Conservation (phyloP, 1,284 basidiomycete genomes). For the Neonothopanus nambi region DNA sequence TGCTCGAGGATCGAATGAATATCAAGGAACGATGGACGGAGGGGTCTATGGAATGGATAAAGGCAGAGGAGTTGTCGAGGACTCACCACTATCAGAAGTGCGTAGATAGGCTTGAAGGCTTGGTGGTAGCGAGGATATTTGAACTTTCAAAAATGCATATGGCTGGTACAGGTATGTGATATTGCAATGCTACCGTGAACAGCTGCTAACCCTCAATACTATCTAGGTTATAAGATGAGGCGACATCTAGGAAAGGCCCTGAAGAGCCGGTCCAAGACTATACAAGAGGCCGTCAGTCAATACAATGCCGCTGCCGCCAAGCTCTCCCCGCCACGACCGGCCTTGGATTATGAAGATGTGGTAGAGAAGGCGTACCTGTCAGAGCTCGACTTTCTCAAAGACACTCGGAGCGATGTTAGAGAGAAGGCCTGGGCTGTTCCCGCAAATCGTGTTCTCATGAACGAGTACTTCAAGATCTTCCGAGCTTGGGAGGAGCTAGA, state of each 20-base stretch:
- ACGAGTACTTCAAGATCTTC: slow-evolving; percentile 21
- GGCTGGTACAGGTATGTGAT: slow-evolving; percentile 1
- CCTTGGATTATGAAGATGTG: slow-evolving; percentile 1
- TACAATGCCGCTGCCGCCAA: slow-evolving; percentile 2
- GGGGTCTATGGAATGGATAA: slow-evolving; percentile 2
- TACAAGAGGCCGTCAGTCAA: not conserved
- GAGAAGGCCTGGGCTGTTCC: slow-evolving; percentile 26
- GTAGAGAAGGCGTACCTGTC: slow-evolving; percentile 24
- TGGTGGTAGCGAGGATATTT: slow-evolving; percentile 8
- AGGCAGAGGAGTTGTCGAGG: not conserved
- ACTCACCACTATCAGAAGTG: not conserved
- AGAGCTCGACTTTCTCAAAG: slow-evolving; percentile 21
- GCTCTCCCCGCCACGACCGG: not conserved
- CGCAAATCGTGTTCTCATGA: slow-evolving; percentile 22
- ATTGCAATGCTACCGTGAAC: not conserved
- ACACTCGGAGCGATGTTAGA: slow-evolving; percentile 25
- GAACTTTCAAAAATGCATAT: not conserved
- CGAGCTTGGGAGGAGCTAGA: slow-evolving; percentile 29
- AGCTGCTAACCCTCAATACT: not conserved
- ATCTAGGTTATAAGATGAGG: slow-evolving; percentile 6
- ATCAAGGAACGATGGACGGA: slow-evolving; percentile 1
- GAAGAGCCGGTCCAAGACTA: not conserved
- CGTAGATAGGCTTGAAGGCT: slow-evolving; percentile 5
- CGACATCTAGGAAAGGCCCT: slow-evolving; percentile 3
- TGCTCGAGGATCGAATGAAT: not conserved